A percentile compares a stretch with the other conserved stretches of the same genome.
These are phyloP conservation scores for Aspergillus intermedius DNA, from an alignment of 2,329 filamentous ascomycete genomes.

Conservation along the genomic window DNA sequence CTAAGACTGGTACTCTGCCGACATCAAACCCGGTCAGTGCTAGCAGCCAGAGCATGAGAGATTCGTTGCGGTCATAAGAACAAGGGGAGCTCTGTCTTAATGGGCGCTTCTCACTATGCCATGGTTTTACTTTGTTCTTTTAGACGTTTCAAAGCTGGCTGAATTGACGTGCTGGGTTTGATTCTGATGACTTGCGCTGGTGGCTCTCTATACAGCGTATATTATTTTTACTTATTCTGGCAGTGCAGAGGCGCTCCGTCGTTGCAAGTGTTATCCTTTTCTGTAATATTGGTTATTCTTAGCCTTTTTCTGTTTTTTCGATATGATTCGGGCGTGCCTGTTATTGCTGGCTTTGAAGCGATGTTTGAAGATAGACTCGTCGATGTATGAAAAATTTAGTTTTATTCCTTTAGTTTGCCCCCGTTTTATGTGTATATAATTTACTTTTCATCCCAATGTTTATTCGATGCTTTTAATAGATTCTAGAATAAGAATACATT, in stretches of 20 bases:
- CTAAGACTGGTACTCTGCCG: constrained; percentile 62
- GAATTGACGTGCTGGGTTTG: too few relatives aligned
- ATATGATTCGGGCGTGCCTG: not conserved
- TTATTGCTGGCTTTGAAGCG: not conserved
- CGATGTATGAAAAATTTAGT: constrained; percentile 5
- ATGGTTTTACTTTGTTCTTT: too few relatives aligned
- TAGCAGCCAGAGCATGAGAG: constrained; percentile 83
- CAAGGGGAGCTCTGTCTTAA: constrained; percentile 2
- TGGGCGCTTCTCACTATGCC: not conserved
- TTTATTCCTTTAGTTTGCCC: not conserved
- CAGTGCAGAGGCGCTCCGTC: too few relatives aligned
- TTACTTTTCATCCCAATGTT: constrained; percentile 2
- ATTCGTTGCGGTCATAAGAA: constrained; percentile 64
- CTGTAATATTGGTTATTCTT: not conserved
- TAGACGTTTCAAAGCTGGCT: too few relatives aligned
- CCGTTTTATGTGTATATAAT: not conserved
- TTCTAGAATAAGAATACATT: constrained; percentile 9
- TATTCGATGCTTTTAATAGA: constrained; percentile 9
- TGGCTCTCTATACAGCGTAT: too few relatives aligned
- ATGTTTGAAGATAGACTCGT: not conserved
- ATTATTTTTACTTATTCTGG: not conserved
- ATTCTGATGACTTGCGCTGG: too few relatives aligned
- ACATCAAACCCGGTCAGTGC: constrained; percentile 70
- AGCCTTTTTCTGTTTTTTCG: not conserved
- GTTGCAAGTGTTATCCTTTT: too few relatives aligned